Evolutionary conservation across 208 protist genomes (phyloP), one percentile per base, ranked within the genome.

Genomic region (Leishmania martiniquensis): DNA sequence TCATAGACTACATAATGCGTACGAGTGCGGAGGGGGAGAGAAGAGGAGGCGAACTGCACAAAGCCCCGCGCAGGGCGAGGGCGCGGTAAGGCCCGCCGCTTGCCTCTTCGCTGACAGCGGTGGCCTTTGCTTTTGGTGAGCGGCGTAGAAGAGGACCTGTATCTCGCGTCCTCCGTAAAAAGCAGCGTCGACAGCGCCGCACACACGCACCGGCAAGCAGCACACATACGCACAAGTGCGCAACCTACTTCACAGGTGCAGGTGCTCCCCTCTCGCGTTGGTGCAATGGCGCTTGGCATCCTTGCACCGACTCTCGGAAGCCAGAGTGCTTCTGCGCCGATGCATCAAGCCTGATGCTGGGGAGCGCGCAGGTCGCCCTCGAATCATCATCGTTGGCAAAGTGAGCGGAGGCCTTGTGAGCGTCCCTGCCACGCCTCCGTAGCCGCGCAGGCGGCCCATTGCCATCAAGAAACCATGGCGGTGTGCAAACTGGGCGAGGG

Each of bases 211-310:
- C 12, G 20, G n/a, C 22, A 47, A 7, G n/a, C 34, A 39, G 15
- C 37, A 49, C 66, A 54, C 20, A 17, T 7, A 52, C 22, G 32
- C 22, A 25, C 7, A 62, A 6, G 25, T 20, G 55, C 13, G 25
- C 32, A 57, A 57, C 32, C 47, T 72, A 72, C 17, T 72, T 37
- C 47, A 72, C 68, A 12, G 47, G 37, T 17, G 47, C 68, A 51
- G 32, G 13, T 37, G 47, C 68, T 17, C 68, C 72, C 6, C n/a
- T 54, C n/a, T 54, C 44, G 47, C 79, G 79, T 34, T n/a, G 66
- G 49, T 83, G 79, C 52, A 83, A 49, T 60, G 42, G 70, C 13
- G 79, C 79, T 42, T 76, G 79, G 17, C 59, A 78, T 20, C 79
- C 79, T 20, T 47, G 67, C 60, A 83, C 68, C 74, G 22, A 65